These are phyloP conservation scores for Pulveroboletus sp. DNA, from an alignment of 768 basidiomycete species.

Conservation along the genomic window DNA sequence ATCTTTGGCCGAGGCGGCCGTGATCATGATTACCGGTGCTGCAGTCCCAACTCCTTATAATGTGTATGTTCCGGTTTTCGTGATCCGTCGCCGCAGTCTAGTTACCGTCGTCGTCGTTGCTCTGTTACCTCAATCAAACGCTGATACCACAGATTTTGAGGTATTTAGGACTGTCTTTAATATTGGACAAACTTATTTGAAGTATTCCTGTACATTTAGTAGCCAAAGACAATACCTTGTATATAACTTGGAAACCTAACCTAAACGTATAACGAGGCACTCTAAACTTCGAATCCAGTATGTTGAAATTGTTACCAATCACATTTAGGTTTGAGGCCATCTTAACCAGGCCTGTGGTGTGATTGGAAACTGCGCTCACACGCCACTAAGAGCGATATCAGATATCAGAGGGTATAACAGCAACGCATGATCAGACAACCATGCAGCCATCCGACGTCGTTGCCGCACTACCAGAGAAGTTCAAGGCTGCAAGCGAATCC, in stretches of 20 bases:
- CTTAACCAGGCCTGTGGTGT: neutral
- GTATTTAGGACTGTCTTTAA: too few species aligned
- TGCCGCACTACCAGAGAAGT: constrained; percentile 47
- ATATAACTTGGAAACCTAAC: too few species aligned
- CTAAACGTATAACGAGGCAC: too few species aligned
- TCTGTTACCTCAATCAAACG: too few species aligned
- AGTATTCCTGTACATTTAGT: too few species aligned
- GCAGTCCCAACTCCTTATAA: neutral
- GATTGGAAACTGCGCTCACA: constrained; percentile 3
- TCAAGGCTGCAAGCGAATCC: constrained; percentile 52
- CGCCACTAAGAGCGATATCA: constrained; percentile 1
- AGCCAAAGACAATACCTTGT: too few species aligned
- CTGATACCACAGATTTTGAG: too few species aligned
- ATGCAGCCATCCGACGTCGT: constrained; percentile 48
- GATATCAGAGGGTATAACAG: neutral
- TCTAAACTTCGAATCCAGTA: too few species aligned
- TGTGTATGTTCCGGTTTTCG: neutral
- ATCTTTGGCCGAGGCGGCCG: neutral
- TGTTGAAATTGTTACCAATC: too few species aligned
- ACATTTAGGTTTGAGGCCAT: too few species aligned
- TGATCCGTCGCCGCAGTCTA: constrained; percentile 1
- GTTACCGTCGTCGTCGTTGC: neutral
- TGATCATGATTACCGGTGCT: neutral
- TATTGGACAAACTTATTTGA: too few species aligned
- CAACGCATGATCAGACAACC: neutral